Conservation (phyloP, 2,329 filamentous ascomycete species). For the Beauveria sp. region DNA sequence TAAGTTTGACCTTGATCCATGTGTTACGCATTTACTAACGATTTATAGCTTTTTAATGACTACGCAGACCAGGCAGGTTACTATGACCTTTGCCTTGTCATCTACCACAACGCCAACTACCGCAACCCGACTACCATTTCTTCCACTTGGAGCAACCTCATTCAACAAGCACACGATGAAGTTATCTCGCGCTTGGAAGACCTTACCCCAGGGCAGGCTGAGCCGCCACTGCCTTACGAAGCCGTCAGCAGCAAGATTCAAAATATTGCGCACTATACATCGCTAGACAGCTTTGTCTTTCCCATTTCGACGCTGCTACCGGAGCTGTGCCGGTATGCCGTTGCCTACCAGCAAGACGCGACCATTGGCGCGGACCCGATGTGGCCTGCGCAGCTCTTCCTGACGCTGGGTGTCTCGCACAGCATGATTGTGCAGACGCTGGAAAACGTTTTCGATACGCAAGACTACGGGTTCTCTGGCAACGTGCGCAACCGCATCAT, state of each 20-base stretch:
- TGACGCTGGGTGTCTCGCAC: constrained; percentile 48
- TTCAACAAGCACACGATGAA: constrained; percentile 62
- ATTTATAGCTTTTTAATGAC: constrained; percentile 71
- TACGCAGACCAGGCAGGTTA: constrained; percentile 89
- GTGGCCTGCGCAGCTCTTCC: constrained; percentile 51
- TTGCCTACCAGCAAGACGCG: constrained; percentile 50
- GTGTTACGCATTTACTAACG: constrained; percentile 12
- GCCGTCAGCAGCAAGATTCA: constrained; percentile 56
- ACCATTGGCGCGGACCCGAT: constrained; percentile 48
- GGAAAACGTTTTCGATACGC: constrained; percentile 50
- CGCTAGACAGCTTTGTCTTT: constrained; percentile 59
- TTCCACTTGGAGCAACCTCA: constrained; percentile 75
- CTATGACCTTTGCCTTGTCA: constrained; percentile 86
- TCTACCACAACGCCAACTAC: constrained; percentile 88
- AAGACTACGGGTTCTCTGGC: constrained; percentile 52
- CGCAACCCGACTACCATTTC: constrained; percentile 79
- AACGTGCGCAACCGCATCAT: constrained; percentile 41
- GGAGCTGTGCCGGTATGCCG: constrained; percentile 54
- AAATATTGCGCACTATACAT: constrained; percentile 57
- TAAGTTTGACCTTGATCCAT: constrained; percentile 38
- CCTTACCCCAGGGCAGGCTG: constrained; percentile 31
- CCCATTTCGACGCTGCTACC: constrained; percentile 54
- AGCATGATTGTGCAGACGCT: constrained; percentile 49
- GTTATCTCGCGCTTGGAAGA: constrained; percentile 36
- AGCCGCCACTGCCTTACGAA: constrained; percentile 58